These are phyloP conservation scores for Jacaranda copaia DNA, from an alignment of 257 asterid genomes.

Conservation along the genomic window DNA sequence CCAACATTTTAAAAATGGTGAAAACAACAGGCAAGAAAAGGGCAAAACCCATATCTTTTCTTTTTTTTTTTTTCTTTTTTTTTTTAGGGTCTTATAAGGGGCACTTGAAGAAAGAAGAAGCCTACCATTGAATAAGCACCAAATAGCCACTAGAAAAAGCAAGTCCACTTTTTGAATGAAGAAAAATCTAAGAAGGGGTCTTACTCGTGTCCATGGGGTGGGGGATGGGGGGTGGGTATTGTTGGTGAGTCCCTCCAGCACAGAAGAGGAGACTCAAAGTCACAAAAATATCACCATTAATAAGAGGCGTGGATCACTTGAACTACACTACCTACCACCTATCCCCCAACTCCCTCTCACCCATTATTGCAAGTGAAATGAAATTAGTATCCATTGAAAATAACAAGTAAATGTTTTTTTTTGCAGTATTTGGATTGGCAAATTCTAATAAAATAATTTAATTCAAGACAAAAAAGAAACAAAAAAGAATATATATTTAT, in stretches of 20 bases:
- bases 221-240: too few species aligned
- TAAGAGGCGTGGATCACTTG: slow-evolving; percentile 24
- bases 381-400: too few species aligned
- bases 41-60: not conserved
- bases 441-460: too few species aligned
- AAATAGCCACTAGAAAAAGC: slow-evolving; percentile 1
- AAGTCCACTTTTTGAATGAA: slow-evolving; percentile 8
- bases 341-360: not conserved
- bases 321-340: not conserved
- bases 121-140: slow-evolving; percentile 2
- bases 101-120: not conserved
- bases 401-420: too few species aligned
- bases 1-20: too few species aligned
- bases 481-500: too few species aligned
- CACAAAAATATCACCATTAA: not conserved
- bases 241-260: too few species aligned
- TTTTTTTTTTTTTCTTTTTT: not conserved
- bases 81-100: too few species aligned
- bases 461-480: too few species aligned
- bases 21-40: too few species aligned
- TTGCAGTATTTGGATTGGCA: too few species aligned
- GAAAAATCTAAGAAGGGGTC: not conserved
- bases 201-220: not conserved
- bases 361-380: not conserved
- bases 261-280: not conserved